phyloP scores from a whole-genome alignment of 2,329 filamentous ascomycete genomes.

The Didymella lethalis region DNA sequence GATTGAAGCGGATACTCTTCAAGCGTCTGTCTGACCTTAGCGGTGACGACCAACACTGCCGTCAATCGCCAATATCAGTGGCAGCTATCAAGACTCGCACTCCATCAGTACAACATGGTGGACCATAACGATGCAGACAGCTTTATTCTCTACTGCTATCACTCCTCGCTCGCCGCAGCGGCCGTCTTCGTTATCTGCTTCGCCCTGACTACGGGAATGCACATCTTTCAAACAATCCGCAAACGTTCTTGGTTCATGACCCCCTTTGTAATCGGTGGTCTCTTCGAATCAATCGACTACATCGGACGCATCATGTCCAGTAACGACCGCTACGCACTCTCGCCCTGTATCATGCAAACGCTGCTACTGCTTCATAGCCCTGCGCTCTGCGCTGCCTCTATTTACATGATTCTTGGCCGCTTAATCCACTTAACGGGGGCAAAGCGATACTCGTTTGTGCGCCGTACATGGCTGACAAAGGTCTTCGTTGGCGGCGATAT shows the following conservation, averaged over 20 bases:
- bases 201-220: slow-evolving; percentile 49
- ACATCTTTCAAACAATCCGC: slow-evolving; percentile 53
- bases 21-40: neutral
- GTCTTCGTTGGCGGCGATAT: slow-evolving; percentile 57
- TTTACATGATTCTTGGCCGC: slow-evolving; percentile 60
- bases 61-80: neutral
- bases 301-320: slow-evolving; percentile 54
- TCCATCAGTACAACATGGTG: slow-evolving; percentile 45
- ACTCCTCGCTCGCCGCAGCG: slow-evolving; percentile 56
- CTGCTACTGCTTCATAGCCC: slow-evolving; percentile 57
- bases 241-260: slow-evolving; percentile 61
- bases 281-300: slow-evolving; percentile 62
- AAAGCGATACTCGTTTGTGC: slow-evolving; percentile 52
- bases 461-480: slow-evolving; percentile 54
- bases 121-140: slow-evolving; percentile 47
- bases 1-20: neutral
- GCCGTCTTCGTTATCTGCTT: slow-evolving; percentile 59
- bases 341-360: slow-evolving; percentile 54
- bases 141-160: slow-evolving; percentile 49
- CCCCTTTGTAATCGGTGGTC: slow-evolving; percentile 61
- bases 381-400: slow-evolving; percentile 57
- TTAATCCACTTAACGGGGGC: slow-evolving; percentile 52
- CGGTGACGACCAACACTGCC: neutral
- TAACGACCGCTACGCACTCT: slow-evolving; percentile 43
- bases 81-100: neutral